phyloP scores from a whole-genome alignment of 164 flowering plant species.

The Malania oleifera region DNA sequence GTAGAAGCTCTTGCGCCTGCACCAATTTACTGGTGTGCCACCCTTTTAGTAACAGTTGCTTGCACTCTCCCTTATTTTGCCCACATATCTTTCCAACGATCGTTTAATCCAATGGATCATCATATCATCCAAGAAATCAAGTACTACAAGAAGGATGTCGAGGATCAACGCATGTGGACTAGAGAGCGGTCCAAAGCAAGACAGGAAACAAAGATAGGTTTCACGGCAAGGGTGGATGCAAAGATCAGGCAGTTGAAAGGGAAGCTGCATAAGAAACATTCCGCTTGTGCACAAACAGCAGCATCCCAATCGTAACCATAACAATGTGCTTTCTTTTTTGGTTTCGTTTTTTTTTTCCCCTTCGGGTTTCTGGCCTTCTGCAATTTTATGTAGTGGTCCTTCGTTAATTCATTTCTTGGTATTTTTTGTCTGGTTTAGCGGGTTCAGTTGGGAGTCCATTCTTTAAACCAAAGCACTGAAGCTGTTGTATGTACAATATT shows the following conservation, averaged over 20 bases:
- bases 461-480: conserved; percentile 12
- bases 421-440: conserved; percentile 3
- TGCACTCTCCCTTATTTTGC: conserved; percentile 72
- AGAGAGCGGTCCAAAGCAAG: conserved; percentile 84
- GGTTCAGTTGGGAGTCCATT: conserved; percentile 17
- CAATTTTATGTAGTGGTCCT: neutral
- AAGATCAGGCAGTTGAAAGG: conserved; percentile 77
- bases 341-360: neutral
- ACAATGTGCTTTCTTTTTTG: neutral
- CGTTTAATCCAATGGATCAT: conserved; percentile 87
- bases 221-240: conserved; percentile 91
- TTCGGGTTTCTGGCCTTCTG: conserved; percentile 8
- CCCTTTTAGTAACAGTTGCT: conserved; percentile 48
- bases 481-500: conserved; percentile 41
- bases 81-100: conserved; percentile 73
- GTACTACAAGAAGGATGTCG: conserved; percentile 76
- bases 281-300: conserved; percentile 14
- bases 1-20: conserved; percentile 83
- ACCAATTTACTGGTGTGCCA: conserved; percentile 74
- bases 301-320: conserved; percentile 17
- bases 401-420: conserved; percentile 7
- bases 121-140: conserved; percentile 94
- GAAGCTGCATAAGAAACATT: conserved; percentile 59
- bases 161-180: conserved; percentile 80
- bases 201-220: conserved; percentile 88